phyloP scores from a whole-genome alignment of 371 early-diverging fungal genomes.

The Rhizomucor miehei region DNA sequence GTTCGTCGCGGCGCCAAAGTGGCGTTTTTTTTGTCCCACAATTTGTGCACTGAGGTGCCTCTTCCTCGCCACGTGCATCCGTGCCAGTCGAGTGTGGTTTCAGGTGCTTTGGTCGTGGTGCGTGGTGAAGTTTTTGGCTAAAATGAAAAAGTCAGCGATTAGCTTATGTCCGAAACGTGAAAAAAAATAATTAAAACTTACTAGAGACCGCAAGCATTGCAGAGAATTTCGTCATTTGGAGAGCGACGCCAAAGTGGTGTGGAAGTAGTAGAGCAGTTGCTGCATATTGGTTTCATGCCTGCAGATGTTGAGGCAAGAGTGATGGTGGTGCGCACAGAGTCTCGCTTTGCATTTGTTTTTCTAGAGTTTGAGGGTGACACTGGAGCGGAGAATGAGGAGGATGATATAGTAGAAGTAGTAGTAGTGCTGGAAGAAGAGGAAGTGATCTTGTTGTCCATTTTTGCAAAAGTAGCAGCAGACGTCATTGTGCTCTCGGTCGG shows the following conservation, averaged over 20 bases:
- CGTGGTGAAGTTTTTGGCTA: constrained; percentile 66
- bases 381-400: background rate
- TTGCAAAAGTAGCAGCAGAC: background rate
- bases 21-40: constrained; percentile 91
- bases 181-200: constrained; percentile 5
- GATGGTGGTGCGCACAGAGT: background rate
- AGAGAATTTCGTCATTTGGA: constrained; percentile 71
- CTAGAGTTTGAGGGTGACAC: background rate
- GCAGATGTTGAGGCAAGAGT: constrained; percentile 2
- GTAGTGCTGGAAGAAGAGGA: constrained; percentile 3
- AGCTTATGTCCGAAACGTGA: background rate
- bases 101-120: constrained; percentile 53
- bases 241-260: constrained; percentile 96
- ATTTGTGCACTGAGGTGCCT: constrained; percentile 73
- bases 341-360: background rate
- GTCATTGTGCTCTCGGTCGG: background rate
- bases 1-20: constrained; percentile 88
- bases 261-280: constrained; percentile 79
- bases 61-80: constrained; percentile 17
- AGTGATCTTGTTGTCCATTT: background rate
- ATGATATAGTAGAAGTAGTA: background rate
- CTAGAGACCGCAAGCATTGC: constrained; percentile 87
- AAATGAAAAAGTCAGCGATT: background rate
- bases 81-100: constrained; percentile 13
- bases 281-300: constrained; percentile 40